Conservation (phyloP, 2,329 filamentous ascomycete species). For the Cucurbitaria berberidis region DNA sequence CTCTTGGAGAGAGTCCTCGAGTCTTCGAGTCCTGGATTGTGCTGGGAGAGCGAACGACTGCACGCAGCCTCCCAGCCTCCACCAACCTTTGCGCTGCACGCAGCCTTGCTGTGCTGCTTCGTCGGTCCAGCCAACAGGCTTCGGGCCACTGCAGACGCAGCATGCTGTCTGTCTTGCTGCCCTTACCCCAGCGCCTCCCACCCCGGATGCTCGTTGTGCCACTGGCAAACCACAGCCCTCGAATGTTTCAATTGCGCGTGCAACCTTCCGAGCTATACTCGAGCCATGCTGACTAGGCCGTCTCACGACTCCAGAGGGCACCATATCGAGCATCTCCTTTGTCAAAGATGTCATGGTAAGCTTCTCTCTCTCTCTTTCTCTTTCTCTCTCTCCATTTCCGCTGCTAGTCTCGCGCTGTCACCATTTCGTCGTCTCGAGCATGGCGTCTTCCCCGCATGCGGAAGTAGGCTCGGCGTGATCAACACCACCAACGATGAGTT, state of each 20-base stretch:
- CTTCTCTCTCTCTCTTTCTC: too few relatives aligned
- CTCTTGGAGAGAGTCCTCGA: slow-evolving; percentile 24
- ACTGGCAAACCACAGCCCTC: slow-evolving; percentile 30
- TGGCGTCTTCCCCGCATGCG: slow-evolving; percentile 40
- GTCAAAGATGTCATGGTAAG: slow-evolving; percentile 83
- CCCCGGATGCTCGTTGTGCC: slow-evolving; percentile 41
- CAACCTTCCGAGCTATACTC: slow-evolving; percentile 20
- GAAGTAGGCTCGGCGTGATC: slow-evolving; percentile 24
- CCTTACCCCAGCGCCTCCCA: slow-evolving; percentile 22
- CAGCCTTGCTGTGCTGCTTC: slow-evolving; percentile 11
- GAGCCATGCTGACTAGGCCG: slow-evolving; percentile 33
- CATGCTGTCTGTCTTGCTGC: slow-evolving; percentile 22
- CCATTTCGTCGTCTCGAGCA: slow-evolving; percentile 24
- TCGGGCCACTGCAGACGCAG: slow-evolving; percentile 23
- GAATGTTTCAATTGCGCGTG: slow-evolving; percentile 21
- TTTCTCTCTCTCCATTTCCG: slow-evolving; percentile 24
- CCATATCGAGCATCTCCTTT: slow-evolving; percentile 82
- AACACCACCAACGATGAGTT: slow-evolving; percentile 31
- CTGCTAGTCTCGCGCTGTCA: slow-evolving; percentile 12
- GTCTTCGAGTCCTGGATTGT: too few relatives aligned
- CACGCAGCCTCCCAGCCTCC: slow-evolving; percentile 24
- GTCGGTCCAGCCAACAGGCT: slow-evolving; percentile 26
- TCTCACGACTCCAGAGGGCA: slow-evolving; percentile 67
- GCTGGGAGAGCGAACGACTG: slow-evolving; percentile 21
- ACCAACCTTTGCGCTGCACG: slow-evolving; percentile 22